phyloP scores from a whole-genome alignment of 352 stramenopile species.

The Phytophthora sp. region DNA sequence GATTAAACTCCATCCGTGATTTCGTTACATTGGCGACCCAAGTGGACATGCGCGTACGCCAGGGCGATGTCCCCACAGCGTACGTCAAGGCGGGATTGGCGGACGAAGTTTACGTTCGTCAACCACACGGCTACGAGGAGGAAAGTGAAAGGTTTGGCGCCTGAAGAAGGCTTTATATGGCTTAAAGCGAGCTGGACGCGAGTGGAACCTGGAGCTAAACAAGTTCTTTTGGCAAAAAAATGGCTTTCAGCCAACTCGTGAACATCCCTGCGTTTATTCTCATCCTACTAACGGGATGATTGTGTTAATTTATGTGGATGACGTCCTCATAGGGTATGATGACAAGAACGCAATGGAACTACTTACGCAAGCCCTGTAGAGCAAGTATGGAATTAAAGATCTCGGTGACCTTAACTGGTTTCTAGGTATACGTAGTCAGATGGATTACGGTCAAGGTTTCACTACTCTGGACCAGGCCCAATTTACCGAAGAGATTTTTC shows the following conservation, averaged over 20 bases:
- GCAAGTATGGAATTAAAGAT: conserved; percentile 11
- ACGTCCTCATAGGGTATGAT: conserved; percentile 9
- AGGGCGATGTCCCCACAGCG: not conserved
- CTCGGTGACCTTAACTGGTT: not conserved
- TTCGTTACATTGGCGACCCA: conserved; percentile 8
- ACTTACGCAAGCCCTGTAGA: not conserved
- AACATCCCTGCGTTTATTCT: conserved; percentile 5
- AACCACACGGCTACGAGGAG: conserved; percentile 18
- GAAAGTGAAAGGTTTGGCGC: conserved; percentile 14
- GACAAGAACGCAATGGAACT: not conserved
- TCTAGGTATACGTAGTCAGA: not conserved
- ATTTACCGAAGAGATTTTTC: not conserved
- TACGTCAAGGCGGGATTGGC: conserved; percentile 18
- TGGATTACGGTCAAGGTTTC: not conserved
- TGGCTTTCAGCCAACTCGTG: not conserved
- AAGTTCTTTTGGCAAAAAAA: not conserved
- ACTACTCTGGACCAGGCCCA: conserved; percentile 1
- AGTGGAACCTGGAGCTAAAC: conserved; percentile 15
- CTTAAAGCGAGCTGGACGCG: conserved; percentile 8
- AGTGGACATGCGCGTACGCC: not conserved
- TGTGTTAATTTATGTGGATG: conserved; percentile 10
- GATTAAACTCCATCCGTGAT: conserved; percentile 20
- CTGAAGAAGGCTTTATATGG: conserved; percentile 19
- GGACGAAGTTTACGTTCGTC: conserved; percentile 2
- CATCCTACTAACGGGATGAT: conserved; percentile 1